Conservation (phyloP, 1,139 yeast species). For the Candida glucosophila region DNA sequence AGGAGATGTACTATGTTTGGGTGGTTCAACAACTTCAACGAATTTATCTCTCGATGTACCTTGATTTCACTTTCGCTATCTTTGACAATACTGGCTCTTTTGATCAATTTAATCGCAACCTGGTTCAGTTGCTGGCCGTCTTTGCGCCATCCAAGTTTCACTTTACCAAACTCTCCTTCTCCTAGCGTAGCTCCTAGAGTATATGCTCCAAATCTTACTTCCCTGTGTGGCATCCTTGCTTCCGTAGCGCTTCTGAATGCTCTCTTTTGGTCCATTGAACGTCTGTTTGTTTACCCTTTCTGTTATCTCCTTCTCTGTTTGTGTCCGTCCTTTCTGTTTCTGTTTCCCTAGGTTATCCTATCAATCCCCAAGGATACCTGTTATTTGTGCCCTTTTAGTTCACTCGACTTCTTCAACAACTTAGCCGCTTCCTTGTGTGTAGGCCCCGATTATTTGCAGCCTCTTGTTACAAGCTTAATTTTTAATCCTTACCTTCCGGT, state of each 20-base stretch:
- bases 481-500: no score
- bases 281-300: no score
- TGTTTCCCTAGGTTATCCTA: no score
- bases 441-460: no score
- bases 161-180: slow-evolving; percentile 97
- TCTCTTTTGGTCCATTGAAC: slow-evolving; percentile 1
- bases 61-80: slow-evolving; percentile 82
- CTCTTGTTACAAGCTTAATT: no score
- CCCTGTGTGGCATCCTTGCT: slow-evolving; percentile 33
- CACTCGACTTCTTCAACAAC: no score
- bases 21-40: slow-evolving; percentile 75
- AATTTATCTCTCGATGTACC: slow-evolving; percentile 88
- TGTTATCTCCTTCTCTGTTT: no score
- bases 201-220: slow-evolving; percentile 77
- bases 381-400: no score
- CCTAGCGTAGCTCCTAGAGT: slow-evolving; percentile 91
- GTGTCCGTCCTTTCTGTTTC: no score
- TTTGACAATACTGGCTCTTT: slow-evolving; percentile 76
- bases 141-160: slow-evolving; percentile 92
- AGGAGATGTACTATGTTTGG: slow-evolving; percentile 90
- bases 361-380: no score
- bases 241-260: slow-evolving; percentile 3
- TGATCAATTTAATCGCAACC: slow-evolving; percentile 88
- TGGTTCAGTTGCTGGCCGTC: slow-evolving; percentile 72
- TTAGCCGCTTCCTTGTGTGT: no score